Base-by-base conservation (phyloP, 441 rosid genomes). In the Eruca vesicaria region DNA sequence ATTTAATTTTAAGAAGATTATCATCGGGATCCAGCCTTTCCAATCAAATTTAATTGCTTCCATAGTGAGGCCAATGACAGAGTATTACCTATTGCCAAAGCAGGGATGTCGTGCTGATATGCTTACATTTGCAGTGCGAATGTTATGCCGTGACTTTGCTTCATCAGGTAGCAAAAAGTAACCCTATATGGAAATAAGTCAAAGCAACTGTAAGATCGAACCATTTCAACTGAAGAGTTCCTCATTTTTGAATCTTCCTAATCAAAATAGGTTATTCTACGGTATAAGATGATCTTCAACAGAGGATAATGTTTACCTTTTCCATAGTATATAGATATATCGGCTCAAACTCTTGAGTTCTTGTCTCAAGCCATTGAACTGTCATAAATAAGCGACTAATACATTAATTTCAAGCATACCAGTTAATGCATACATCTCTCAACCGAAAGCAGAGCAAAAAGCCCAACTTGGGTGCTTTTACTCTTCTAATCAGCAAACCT, bases 61-160 rank as follows among this genome's bases (percentile, higher is more conserved):
- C 55, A 63, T 41, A 66, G 5, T 35, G 33, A 41, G 71, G 58
- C 66, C 67, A 61, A 56, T 71, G 31, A 59, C 67, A 10, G 64
- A 63, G 12, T 15, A 67, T 41, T 80, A 96, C 98, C 98, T 93
- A 94, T 96, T 93, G 33, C 98, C 99, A 84, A 96, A 96, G 88
- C 97, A 96, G 67, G 97, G 85, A 84, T 96, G 96, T 58, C 87
- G 86, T 82, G 97, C 97, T 45, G 97, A 89, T 85, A 96, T 86
- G 86, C 94, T 93, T 71, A 93, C 83, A 81, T 96, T 96, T 58
- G 82, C 81, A 31, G 98, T 93, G 38, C 72, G 85, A 69, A 96
- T 90, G 70, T 88, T 89, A 86, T 96, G 99, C 58, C 81, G 88
- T 80, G 86, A 80, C 80, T 83, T 96, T 6, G 96, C 94, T 63